Base-by-base conservation (phyloP, 2,329 filamentous ascomycete species). In the Colletotrichum navitas region DNA sequence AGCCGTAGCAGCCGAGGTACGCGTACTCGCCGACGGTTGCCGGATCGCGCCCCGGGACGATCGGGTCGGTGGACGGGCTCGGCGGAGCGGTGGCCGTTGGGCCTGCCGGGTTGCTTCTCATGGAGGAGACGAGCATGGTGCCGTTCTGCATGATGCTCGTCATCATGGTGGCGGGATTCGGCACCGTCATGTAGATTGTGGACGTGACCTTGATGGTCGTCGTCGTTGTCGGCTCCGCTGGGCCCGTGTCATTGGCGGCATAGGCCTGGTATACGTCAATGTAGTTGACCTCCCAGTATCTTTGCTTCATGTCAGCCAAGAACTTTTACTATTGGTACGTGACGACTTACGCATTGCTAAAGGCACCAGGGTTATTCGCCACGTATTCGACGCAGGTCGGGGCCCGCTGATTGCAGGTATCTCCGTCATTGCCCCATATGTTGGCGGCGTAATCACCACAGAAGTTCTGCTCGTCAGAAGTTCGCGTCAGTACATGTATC, bases 381-480 rank as follows among this genome's bases (percentile, higher is more conserved):
- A 88, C 86, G 74, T 81, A 87, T 63, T 86, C 82, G 29, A 78
- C 73, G 73, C 85, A 87, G 3, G 84, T 85, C 6, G 81, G 75
- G 0, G 84, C 84, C n/a, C 81, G 78, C 12, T 75, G 68, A 66
- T 76, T 76, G 74, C 84, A 87, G 18, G 81, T 77, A 21, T 83
- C 81, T 21, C 61, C 66, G 16, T 78, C 75, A 5, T 75, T 75
- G 24, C 78, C 79, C 85, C 86, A 87, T 21, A 81, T 77, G 6
- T 79, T 79, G 52, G 80, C 90, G 0, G 92, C 92, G 86, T 92
- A 95, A 76, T 91, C 89, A 34, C 93, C 93, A 77, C 94, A 96
- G 79, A 96, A 94, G 63, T 93, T 85, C 84, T 86, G 55, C 6
- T 43, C 24, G 26, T 32, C 55, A 3, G 24, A 24, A 11, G 47